Evolutionary conservation across 106 monocot genomes (phyloP).

Genomic region (Triglochin maritima): DNA sequence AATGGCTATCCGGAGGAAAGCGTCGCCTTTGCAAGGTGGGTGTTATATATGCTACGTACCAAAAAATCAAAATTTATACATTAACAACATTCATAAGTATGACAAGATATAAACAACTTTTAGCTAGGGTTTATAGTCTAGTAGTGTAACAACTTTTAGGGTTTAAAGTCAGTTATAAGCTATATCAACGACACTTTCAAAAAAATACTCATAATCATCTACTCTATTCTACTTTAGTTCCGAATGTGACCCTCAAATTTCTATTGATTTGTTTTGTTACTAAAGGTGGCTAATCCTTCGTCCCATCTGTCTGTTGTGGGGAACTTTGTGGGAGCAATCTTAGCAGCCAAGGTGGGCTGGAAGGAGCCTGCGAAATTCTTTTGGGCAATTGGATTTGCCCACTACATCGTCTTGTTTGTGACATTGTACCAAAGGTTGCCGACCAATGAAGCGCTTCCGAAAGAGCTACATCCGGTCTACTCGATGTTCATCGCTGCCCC

Average conservation of each 20-base stretch:
- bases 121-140: no score
- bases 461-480: conserved; percentile 88
- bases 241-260: no score
- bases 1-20: conserved; percentile 90
- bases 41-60: neutral
- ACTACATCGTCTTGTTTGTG: conserved; percentile 77
- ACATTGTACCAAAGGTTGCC: conserved; percentile 88
- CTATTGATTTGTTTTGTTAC: neutral
- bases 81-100: no score
- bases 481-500: conserved; percentile 95
- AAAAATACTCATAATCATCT: no score
- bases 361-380: conserved; percentile 57
- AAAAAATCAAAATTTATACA: no score
- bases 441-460: conserved; percentile 72
- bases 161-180: no score
- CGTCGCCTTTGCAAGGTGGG: conserved; percentile 76
- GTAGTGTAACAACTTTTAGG: no score
- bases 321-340: conserved; percentile 74
- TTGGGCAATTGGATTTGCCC: conserved; percentile 76
- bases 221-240: no score
- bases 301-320: conserved; percentile 83
- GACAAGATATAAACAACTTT: no score
- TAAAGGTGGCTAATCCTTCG: conserved; percentile 70
- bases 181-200: no score
- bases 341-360: conserved; percentile 70